A percentile compares a stretch with the other conserved stretches of the same genome.
Evolutionary conservation across 768 basidiomycete species (phyloP).

Genomic region (Agaricus sinodeliciosus): DNA sequence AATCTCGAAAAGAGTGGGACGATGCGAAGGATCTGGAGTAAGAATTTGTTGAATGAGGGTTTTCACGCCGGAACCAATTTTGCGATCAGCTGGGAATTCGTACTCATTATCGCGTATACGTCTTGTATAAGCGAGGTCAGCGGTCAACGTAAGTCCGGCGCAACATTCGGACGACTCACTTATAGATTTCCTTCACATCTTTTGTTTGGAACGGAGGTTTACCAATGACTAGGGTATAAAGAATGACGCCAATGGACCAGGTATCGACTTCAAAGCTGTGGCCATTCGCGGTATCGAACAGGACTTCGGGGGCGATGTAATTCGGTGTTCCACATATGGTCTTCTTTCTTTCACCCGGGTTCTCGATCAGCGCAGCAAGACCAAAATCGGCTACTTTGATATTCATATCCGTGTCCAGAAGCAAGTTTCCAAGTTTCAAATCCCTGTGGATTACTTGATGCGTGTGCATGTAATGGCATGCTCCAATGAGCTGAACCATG

Average conservation of each 20-base stretch:
- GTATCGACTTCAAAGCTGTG: conserved; percentile 99
- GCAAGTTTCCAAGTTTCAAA: conserved; percentile 92
- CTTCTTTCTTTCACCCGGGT: conserved; percentile 95
- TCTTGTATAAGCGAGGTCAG: conserved; percentile 28
- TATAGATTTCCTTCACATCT: conserved; percentile 94
- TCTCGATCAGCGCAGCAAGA: conserved; percentile 93
- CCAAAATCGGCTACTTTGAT: conserved; percentile 98
- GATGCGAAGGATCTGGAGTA: conserved; percentile 73
- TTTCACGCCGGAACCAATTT: conserved; percentile 64
- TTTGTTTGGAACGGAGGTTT: conserved; percentile 99
- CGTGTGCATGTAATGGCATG: conserved; percentile 95
- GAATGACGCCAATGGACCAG: conserved; percentile 95
- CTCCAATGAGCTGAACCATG: conserved; percentile 91
- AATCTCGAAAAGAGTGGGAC: conserved; percentile 82
- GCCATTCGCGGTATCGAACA: conserved; percentile 93
- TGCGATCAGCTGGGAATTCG: conserved; percentile 77
- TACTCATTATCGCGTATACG: conserved; percentile 94
- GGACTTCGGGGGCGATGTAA: conserved; percentile 96
- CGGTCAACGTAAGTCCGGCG: background rate
- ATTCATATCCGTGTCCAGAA: conserved; percentile 89
- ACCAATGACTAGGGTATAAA: conserved; percentile 91
- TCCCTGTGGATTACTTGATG: conserved; percentile 98
- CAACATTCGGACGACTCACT: conserved; percentile 38
- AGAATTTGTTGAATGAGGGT: conserved; percentile 81
- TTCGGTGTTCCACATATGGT: conserved; percentile 99